These are phyloP conservation scores for Backusella westeae DNA, from an alignment of 192 early-diverging fungal genomes.

Conservation along the genomic window DNA sequence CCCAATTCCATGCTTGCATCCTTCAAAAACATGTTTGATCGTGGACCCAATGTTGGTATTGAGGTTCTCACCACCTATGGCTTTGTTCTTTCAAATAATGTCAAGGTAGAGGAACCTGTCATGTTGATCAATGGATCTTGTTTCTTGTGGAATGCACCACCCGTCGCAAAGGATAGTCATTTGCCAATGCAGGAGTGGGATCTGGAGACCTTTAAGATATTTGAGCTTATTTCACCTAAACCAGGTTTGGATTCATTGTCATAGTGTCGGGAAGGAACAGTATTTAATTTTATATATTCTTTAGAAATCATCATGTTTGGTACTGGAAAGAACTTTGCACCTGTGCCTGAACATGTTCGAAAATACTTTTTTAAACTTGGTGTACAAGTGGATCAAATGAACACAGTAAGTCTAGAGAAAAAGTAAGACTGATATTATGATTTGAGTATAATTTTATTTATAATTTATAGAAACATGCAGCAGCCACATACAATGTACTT, in stretches of 20 bases:
- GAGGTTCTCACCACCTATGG: constrained; percentile 51
- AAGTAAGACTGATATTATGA: not conserved
- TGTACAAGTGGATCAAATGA: constrained; percentile 58
- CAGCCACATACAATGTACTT: constrained; percentile 55
- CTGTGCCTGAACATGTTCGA: constrained; percentile 46
- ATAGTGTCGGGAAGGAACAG: too few relatives aligned
- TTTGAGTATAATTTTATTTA: not conserved
- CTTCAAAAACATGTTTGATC: constrained; percentile 60
- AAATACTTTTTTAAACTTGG: constrained; percentile 48
- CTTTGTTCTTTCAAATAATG: constrained; percentile 49
- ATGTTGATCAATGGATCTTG: constrained; percentile 51
- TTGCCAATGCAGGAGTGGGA: constrained; percentile 38
- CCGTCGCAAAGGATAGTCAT: not conserved
- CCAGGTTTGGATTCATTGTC: constrained; percentile 37
- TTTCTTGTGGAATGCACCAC: constrained; percentile 58
- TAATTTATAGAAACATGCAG: constrained; percentile 49
- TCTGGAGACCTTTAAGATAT: constrained; percentile 49
- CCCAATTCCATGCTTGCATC: constrained; percentile 8
- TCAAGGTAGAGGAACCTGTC: constrained; percentile 45
- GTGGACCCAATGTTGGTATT: constrained; percentile 40
- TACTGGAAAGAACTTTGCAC: constrained; percentile 51
- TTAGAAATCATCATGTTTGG: constrained; percentile 58
- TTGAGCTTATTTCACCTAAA: constrained; percentile 52
- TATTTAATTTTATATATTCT: too few relatives aligned
- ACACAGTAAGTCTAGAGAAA: constrained; percentile 43